Base-by-base conservation (phyloP, 2,329 filamentous ascomycete genomes). In the Aspergillus amoenus region DNA sequence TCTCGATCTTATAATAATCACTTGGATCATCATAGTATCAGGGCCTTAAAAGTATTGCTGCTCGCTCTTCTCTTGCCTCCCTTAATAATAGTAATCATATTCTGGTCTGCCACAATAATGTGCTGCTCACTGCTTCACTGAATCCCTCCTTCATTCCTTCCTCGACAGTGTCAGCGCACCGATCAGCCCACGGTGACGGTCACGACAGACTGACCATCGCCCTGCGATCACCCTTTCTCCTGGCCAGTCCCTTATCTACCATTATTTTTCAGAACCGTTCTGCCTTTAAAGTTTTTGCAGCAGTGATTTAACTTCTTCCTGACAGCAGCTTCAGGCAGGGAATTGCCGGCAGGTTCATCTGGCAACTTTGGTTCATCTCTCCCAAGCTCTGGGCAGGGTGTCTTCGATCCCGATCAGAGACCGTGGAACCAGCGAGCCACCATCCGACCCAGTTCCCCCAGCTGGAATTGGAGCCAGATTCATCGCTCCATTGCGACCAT, bases 321-420 rank as follows among this genome's bases (percentile, higher is more conserved):
- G 50, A 46, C 55, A 61, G 52, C 59, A 56, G 53, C 27, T 30
- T 30, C 53, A 66, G 65, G 60, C 65, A 66, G 62, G 64, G 66
- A 68, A 69, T 68, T 68, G 58, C 67, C 67, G 64, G 62, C 64
- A 55, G 49, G 61, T 61, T 51, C 53, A 51, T 46, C 56, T 59
- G 55, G 9, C 39, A n/a, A 21, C 32, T 27, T 21, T 17, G 27
- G 27, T 30, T 30, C 27, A 30, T 30, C 27, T 30, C 27, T 30
- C 27, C 27, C 27, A 30, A 30, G 27, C 27, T 30, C 27, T 30
- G 27, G 27, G 27, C 30, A 18, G 21, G 41, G 17, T 37, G 17
- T 34, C 48, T 61, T 56, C 57, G 57, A 60, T 63, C 61, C 40
- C 58, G 68, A 70, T 69, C 67, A 65, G 63, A 60, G 60, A 59